These are phyloP conservation scores for Deakozyma indianensis DNA, from an alignment of 805 yeast genomes.

Conservation along the genomic window DNA sequence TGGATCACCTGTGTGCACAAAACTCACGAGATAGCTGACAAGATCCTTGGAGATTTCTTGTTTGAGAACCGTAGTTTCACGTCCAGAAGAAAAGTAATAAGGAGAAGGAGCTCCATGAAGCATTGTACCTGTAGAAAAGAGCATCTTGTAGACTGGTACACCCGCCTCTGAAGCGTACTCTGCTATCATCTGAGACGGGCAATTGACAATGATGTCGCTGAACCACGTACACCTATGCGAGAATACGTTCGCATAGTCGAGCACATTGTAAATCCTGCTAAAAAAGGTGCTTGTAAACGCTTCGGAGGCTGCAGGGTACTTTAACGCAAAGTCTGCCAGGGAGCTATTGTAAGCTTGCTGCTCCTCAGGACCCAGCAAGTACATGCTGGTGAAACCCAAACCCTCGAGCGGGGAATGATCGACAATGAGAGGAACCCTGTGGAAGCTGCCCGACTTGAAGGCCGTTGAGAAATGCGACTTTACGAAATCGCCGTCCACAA, in stretches of 20 bases:
- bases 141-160: slow-evolving; percentile 5
- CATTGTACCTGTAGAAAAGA: slow-evolving; percentile 5
- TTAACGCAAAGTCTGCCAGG: slow-evolving; percentile 1
- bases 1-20: background rate
- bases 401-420: slow-evolving; percentile 6
- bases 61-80: background rate
- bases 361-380: background rate
- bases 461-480: slow-evolving; percentile 3
- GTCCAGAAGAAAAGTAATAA: slow-evolving; percentile 3
- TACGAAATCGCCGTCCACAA: slow-evolving; percentile 8
- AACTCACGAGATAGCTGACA: background rate
- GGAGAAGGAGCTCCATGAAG: slow-evolving; percentile 6
- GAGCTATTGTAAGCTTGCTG: slow-evolving; percentile 1
- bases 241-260: slow-evolving; percentile 4
- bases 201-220: slow-evolving; percentile 6
- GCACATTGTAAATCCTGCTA: background rate
- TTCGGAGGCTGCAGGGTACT: slow-evolving; percentile 3
- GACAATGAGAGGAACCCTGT: slow-evolving; percentile 6
- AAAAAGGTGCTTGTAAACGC: background rate
- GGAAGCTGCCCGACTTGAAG: slow-evolving; percentile 5
- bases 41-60: background rate
- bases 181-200: slow-evolving; percentile 8
- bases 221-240: slow-evolving; percentile 6
- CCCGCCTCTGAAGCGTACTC: slow-evolving; percentile 3
- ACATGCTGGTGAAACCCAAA: slow-evolving; percentile 3